phyloP scores from a whole-genome alignment of 2,329 filamentous ascomycete species.

The Akanthomyces muscarius region DNA sequence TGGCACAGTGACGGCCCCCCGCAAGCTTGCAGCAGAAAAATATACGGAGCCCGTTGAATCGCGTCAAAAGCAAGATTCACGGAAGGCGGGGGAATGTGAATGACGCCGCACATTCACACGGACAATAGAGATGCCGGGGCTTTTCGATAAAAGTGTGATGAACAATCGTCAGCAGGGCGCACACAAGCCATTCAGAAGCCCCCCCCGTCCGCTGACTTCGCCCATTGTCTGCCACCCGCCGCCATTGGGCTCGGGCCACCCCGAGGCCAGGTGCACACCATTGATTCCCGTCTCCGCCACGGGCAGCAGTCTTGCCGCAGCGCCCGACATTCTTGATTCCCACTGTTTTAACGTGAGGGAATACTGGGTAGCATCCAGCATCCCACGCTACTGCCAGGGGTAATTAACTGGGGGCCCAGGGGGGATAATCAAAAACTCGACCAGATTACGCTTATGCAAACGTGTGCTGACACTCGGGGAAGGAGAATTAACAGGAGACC shows the following conservation, averaged over 20 bases:
- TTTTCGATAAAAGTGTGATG: too few relatives aligned
- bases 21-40: neutral
- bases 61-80: neutral
- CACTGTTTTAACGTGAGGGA: conserved; percentile 1
- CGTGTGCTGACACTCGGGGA: too few relatives aligned
- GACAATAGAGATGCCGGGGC: too few relatives aligned
- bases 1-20: neutral
- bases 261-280: too few relatives aligned
- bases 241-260: neutral
- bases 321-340: neutral
- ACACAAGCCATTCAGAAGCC: too few relatives aligned
- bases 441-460: too few relatives aligned
- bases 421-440: neutral
- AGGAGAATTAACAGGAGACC: neutral
- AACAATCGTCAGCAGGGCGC: too few relatives aligned
- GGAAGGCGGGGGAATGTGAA: neutral
- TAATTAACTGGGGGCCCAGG: neutral
- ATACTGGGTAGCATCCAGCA: neutral
- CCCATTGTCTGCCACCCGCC: too few relatives aligned
- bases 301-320: too few relatives aligned
- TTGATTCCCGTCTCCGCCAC: neutral
- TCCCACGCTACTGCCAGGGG: conserved; percentile 4
- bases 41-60: neutral
- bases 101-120: too few relatives aligned
- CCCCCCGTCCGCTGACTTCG: too few relatives aligned